phyloP scores from a whole-genome alignment of 179 eudicot genomes.

The Sideroxylon spinosum region DNA sequence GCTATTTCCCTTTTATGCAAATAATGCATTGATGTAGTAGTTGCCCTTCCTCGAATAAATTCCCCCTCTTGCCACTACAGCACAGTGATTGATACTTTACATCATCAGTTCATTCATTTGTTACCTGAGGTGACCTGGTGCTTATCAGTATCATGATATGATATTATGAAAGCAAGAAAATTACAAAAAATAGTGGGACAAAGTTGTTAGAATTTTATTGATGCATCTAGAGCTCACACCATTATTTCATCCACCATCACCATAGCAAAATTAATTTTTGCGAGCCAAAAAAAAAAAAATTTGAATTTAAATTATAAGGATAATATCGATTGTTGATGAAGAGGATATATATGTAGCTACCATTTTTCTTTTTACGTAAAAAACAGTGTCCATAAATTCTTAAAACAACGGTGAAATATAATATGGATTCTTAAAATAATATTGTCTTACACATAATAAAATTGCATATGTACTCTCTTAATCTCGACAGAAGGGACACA shows the following conservation, averaged over 20 bases:
- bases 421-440: neutral
- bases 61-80: neutral
- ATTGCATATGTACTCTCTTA: neutral
- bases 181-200: slow-evolving; percentile 4
- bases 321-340: no score
- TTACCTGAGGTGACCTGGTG: slow-evolving; percentile 5
- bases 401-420: no score
- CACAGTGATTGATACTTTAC: neutral
- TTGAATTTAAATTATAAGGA: no score
- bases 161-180: neutral
- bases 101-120: neutral
- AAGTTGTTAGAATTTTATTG: neutral
- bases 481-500: neutral
- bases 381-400: neutral
- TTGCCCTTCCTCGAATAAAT: neutral
- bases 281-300: no score
- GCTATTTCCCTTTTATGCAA: neutral
- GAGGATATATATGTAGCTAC: neutral
- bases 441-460: neutral
- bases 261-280: neutral
- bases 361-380: neutral
- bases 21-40: neutral
- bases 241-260: slow-evolving; percentile 1
- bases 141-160: slow-evolving; percentile 5
- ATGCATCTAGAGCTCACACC: neutral